phyloP scores from a whole-genome alignment of 129 eudicot species.

The Centrapalus pauciflorus region DNA sequence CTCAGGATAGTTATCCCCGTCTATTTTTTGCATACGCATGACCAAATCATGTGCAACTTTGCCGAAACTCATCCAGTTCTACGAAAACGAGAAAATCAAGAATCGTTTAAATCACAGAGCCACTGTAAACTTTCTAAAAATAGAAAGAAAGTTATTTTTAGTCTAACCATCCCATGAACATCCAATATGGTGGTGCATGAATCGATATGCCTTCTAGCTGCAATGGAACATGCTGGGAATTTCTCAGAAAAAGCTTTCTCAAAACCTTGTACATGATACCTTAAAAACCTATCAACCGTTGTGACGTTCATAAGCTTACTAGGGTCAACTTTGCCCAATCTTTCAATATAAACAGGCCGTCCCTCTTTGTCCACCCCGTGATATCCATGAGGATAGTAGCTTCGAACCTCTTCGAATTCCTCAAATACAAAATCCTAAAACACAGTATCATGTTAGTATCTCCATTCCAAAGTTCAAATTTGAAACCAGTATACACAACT shows the following conservation, averaged over 20 bases:
- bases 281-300: slow-evolving; percentile 77
- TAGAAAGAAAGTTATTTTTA: background rate
- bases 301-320: slow-evolving; percentile 88
- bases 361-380: slow-evolving; percentile 95
- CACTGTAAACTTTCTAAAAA: background rate
- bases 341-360: slow-evolving; percentile 86
- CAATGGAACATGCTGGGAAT: slow-evolving; percentile 94
- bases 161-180: slow-evolving; percentile 84
- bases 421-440: slow-evolving; percentile 71
- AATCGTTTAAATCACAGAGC: background rate
- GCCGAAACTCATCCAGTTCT: slow-evolving; percentile 98
- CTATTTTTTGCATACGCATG: slow-evolving; percentile 88
- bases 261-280: slow-evolving; percentile 88
- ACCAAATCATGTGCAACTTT: slow-evolving; percentile 86
- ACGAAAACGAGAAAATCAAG: slow-evolving; percentile 15
- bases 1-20: slow-evolving; percentile 94
- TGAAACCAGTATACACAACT: no score
- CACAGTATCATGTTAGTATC: background rate
- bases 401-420: slow-evolving; percentile 71
- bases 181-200: slow-evolving; percentile 85
- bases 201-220: slow-evolving; percentile 87
- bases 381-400: slow-evolving; percentile 88
- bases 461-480: no score
- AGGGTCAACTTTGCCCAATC: slow-evolving; percentile 85
- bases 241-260: slow-evolving; percentile 84